Evolutionary conservation across 305 asterid genomes (phyloP), one percentile per base, ranked within the genome.

Genomic region (Striga hermonthica): DNA sequence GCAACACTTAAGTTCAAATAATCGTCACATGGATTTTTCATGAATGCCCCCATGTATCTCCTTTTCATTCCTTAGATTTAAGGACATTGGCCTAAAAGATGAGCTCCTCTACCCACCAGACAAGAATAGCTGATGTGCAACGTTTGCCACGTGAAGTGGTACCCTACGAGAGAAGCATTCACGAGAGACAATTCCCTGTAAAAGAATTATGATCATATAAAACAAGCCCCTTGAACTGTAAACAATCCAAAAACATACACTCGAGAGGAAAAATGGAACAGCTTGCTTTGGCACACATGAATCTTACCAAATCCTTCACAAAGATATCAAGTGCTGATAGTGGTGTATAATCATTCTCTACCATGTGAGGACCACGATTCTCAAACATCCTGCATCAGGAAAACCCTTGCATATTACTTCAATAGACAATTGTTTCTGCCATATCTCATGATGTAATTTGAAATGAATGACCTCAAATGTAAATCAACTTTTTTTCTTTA

Each of bases 351-450:
- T 93, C 96, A 81, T 79, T 86, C 74, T 90, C 90, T 76, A 93
- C 76, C 97, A 93, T 93, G 83, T 93, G 98, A 13, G 96, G 96
- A 60, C 84, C 90, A 71, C 98, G 97, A 72, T 93, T 93, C 82
- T 93, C 98, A 71, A 93, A 84, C 98, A 93, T 93, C 98, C 98
- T 93, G 95, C 57, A 61, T 65, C 36, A 69, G 64, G 74, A 61
- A 48, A 57, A 59, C 15, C 57, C 38, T 37, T 55, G 64, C 68
- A 62, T 54, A 60, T 64, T 59, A 60, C 37, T 28, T 58, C 44
- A 59, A 34, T 12, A 45, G 62, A 48, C 57, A 55, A 57, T 44
- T 49, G 55, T 28, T 70, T 50, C 57, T 65, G 40, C 9, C 45
- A 50, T 38, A 22, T 22, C 31, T 22, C 31, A 22, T 22, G 41